These are phyloP conservation scores for Aspergillus mulundensis DNA, from an alignment of 495 filamentous ascomycete species.

Conservation along the genomic window DNA sequence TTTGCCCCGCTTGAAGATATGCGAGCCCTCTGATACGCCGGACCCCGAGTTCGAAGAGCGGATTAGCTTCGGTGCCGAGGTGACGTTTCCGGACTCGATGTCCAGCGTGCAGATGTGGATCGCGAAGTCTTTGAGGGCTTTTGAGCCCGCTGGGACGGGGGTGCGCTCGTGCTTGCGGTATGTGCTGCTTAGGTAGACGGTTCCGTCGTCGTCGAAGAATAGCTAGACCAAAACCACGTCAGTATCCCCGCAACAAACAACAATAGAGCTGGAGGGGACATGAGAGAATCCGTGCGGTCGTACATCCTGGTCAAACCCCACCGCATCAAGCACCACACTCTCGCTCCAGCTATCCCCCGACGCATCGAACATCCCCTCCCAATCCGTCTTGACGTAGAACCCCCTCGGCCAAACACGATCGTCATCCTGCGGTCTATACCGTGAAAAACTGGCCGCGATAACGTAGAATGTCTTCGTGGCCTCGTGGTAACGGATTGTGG, in stretches of 20 bases:
- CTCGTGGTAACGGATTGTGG: slow-evolving; percentile 38
- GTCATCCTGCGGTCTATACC: slow-evolving; percentile 40
- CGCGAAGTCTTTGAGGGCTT: slow-evolving; percentile 33
- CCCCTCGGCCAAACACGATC: slow-evolving; percentile 44
- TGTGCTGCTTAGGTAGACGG: slow-evolving; percentile 36
- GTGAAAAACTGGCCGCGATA: slow-evolving; percentile 37
- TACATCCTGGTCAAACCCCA: slow-evolving; percentile 46
- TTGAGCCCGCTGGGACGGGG: not conserved
- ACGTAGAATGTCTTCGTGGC: slow-evolving; percentile 32
- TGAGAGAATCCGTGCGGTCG: too few species aligned
- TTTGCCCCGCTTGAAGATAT: slow-evolving; percentile 59
- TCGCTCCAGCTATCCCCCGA: slow-evolving; percentile 44
- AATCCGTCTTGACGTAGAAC: slow-evolving; percentile 41
- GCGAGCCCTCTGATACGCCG: slow-evolving; percentile 58
- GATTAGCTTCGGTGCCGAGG: slow-evolving; percentile 38
- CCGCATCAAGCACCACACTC: slow-evolving; percentile 46
- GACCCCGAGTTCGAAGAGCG: slow-evolving; percentile 56
- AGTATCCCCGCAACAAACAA: too few species aligned
- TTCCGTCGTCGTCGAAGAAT: slow-evolving; percentile 40
- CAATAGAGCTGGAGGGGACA: too few species aligned
- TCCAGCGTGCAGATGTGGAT: slow-evolving; percentile 40
- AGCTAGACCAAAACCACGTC: too few species aligned
- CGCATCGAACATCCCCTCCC: not conserved
- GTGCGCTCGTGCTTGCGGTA: slow-evolving; percentile 32
- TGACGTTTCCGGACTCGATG: slow-evolving; percentile 31